Evolutionary conservation across 2,329 filamentous ascomycete genomes (phyloP).

Genomic region (Alternaria postmessia): DNA sequence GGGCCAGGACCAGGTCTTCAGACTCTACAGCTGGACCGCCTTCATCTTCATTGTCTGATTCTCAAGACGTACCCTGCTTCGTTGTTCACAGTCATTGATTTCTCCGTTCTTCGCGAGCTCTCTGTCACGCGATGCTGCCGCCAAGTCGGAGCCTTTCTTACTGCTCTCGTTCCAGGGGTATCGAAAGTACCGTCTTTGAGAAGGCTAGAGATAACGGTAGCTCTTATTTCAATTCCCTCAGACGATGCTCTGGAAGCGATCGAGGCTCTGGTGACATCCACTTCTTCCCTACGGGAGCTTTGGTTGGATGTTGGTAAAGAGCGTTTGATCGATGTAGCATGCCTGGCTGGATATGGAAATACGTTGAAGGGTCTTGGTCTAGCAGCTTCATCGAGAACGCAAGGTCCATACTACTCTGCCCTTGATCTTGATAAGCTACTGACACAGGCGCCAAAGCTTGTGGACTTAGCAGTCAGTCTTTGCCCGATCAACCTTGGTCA

Average conservation of each 20-base stretch:
- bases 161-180: background rate
- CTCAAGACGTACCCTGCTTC: too few species aligned
- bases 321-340: background rate
- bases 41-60: too few species aligned
- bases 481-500: background rate
- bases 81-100: fast-evolving
- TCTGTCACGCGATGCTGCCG: too few species aligned
- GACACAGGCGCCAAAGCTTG: background rate
- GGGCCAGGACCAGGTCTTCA: too few species aligned
- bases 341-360: background rate
- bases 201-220: background rate
- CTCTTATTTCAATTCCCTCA: too few species aligned
- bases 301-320: background rate
- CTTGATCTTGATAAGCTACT: background rate
- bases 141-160: background rate
- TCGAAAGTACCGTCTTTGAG: fast-evolving
- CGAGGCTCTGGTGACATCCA: background rate
- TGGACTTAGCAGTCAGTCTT: background rate
- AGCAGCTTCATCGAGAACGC: background rate
- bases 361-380: background rate
- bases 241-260: too few species aligned
- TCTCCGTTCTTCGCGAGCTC: too few species aligned
- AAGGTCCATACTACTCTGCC: too few species aligned
- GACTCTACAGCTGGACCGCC: too few species aligned
- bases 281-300: background rate